Evolutionary conservation across 805 yeast species (phyloP).

Genomic region (Priceomyces melissophilus): DNA sequence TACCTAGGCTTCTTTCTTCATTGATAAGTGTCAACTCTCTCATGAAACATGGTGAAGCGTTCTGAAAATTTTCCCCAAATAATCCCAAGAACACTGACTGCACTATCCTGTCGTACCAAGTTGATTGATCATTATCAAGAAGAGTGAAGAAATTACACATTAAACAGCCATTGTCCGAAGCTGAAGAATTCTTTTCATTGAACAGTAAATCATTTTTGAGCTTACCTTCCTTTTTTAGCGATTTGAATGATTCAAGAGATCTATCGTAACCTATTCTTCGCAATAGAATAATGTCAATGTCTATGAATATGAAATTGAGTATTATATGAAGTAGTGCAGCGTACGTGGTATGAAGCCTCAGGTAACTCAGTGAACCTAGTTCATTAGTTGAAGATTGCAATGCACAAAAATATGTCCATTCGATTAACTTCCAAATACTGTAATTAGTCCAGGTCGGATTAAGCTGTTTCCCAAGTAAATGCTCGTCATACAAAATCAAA

Average conservation of each 20-base stretch:
- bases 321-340: no score
- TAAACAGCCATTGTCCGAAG: slow-evolving; percentile 3
- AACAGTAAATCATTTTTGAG: neutral
- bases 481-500: slow-evolving; percentile 31
- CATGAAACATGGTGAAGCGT: slow-evolving; percentile 11
- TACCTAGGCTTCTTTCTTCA: slow-evolving; percentile 14
- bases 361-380: slow-evolving; percentile 12
- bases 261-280: slow-evolving; percentile 7
- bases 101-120: slow-evolving; percentile 30
- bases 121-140: slow-evolving; percentile 15
- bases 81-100: slow-evolving; percentile 30
- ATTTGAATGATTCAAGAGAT: neutral
- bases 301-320: no score
- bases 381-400: slow-evolving; percentile 21
- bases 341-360: neutral
- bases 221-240: neutral
- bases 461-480: slow-evolving; percentile 19
- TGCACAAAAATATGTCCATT: slow-evolving; percentile 38
- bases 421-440: slow-evolving; percentile 28
- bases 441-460: slow-evolving; percentile 18
- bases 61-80: slow-evolving; percentile 5
- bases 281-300: slow-evolving; percentile 4
- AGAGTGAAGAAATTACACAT: slow-evolving; percentile 18
- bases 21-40: slow-evolving; percentile 21
- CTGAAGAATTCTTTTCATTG: neutral